phyloP scores from a whole-genome alignment of 345 rosid species.

The Boechera retrofracta region DNA sequence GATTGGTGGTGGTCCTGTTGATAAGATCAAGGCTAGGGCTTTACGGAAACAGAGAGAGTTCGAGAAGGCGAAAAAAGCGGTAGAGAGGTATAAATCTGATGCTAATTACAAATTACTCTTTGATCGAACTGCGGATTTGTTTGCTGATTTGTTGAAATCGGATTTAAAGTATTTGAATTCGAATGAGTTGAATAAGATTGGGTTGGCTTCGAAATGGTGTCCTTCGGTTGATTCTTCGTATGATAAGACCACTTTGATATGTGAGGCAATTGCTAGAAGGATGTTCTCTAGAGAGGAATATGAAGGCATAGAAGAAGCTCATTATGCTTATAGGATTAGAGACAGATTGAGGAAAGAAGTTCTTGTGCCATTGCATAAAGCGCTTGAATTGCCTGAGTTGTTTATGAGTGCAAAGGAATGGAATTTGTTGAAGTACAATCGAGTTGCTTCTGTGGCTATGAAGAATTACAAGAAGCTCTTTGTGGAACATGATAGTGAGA shows the following conservation, averaged over 20 bases:
- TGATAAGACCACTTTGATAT: constrained; percentile 44
- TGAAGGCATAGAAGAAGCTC: constrained; percentile 38
- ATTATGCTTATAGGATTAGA: constrained; percentile 44
- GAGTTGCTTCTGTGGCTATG: constrained; percentile 50
- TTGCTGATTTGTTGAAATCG: constrained; percentile 39
- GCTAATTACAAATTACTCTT: constrained; percentile 32
- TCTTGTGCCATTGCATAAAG: constrained; percentile 41
- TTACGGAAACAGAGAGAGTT: constrained; percentile 41
- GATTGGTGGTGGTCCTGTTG: constrained; percentile 21
- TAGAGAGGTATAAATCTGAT: constrained; percentile 40
- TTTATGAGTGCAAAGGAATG: constrained; percentile 47
- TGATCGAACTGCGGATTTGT: constrained; percentile 35
- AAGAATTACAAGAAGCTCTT: constrained; percentile 36
- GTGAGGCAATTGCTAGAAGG: constrained; percentile 44
- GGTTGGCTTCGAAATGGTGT: constrained; percentile 51
- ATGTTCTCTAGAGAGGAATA: constrained; percentile 44
- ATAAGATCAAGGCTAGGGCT: constrained; percentile 35
- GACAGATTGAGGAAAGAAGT: constrained; percentile 47
- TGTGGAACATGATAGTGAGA: constrained; percentile 12
- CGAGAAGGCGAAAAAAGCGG: constrained; percentile 37
- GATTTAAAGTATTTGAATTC: constrained; percentile 41
- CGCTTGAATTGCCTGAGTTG: constrained; percentile 42
- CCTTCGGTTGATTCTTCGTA: constrained; percentile 46
- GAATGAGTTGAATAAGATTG: constrained; percentile 31
- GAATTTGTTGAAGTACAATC: constrained; percentile 36